Percentiles rank a stretch among this genome's conserved stretches.
These are phyloP conservation scores for Calonectria honghensis DNA, from an alignment of 2,329 filamentous ascomycete species.

Conservation along the genomic window DNA sequence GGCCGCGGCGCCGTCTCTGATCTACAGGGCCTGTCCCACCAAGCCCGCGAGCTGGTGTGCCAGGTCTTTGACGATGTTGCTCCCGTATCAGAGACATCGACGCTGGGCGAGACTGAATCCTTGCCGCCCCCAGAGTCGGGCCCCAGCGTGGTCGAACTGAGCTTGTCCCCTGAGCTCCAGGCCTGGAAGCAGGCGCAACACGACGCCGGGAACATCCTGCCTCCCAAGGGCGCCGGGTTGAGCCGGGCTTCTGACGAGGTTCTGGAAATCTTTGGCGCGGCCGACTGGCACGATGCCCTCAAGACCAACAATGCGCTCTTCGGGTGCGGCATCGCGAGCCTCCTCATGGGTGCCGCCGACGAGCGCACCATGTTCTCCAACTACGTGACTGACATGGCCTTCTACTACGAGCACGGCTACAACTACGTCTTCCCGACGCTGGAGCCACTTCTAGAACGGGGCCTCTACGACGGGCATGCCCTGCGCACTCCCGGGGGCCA, in stretches of 20 bases:
- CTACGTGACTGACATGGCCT: slow-evolving; percentile 51
- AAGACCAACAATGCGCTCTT: slow-evolving; percentile 51
- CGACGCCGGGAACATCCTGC: slow-evolving; percentile 46
- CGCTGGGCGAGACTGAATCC: slow-evolving; percentile 32
- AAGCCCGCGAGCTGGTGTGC: slow-evolving; percentile 45
- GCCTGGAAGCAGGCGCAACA: slow-evolving; percentile 49
- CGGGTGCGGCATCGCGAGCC: slow-evolving; percentile 50
- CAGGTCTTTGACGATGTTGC: slow-evolving; percentile 48
- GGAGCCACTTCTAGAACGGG: slow-evolving; percentile 45
- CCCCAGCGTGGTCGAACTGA: slow-evolving; percentile 42
- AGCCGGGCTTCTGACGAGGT: slow-evolving; percentile 42
- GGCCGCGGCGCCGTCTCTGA: slow-evolving; percentile 44
- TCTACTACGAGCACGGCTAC: slow-evolving; percentile 52
- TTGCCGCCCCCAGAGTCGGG: slow-evolving; percentile 38
- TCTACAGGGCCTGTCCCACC: slow-evolving; percentile 42
- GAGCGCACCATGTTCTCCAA: slow-evolving; percentile 51
- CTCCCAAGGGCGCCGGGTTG: slow-evolving; percentile 48
- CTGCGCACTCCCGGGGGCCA: slow-evolving; percentile 45
- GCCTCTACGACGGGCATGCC: slow-evolving; percentile 46
- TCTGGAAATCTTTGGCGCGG: slow-evolving; percentile 43
- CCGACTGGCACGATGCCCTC: slow-evolving; percentile 49
- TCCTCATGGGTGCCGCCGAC: slow-evolving; percentile 51
- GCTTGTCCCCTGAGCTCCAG: slow-evolving; percentile 48
- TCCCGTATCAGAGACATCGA: slow-evolving; percentile 36
- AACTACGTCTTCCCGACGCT: slow-evolving; percentile 52